Conservation (phyloP, 2,329 filamentous ascomycete genomes). For the Metarhizium humberi region DNA sequence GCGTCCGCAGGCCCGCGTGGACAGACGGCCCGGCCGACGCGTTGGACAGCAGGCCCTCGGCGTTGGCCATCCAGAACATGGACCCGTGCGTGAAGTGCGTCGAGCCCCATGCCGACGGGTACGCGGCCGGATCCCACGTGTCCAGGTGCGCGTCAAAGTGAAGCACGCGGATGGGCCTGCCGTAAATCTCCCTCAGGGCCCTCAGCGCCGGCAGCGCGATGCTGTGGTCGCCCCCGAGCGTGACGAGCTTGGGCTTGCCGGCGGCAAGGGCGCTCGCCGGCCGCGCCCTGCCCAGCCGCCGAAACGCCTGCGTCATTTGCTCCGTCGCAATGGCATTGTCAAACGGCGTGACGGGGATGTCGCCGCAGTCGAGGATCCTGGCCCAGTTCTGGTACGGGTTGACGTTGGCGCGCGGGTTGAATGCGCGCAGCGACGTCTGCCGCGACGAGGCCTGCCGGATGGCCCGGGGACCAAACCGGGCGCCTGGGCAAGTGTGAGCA, state of each 20-base stretch:
- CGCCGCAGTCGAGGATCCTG: slow-evolving; percentile 79
- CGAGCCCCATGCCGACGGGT: slow-evolving; percentile 64
- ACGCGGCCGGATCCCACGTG: slow-evolving; percentile 76
- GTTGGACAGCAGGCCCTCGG: slow-evolving; percentile 71
- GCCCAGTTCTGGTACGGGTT: slow-evolving; percentile 82
- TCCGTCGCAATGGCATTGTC: slow-evolving; percentile 73
- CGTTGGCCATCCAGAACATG: slow-evolving; percentile 84
- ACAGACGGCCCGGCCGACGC: slow-evolving; percentile 59
- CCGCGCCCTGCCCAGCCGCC: slow-evolving; percentile 47
- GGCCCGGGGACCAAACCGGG: slow-evolving; percentile 77
- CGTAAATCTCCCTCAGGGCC: slow-evolving; percentile 53
- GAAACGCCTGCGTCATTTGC: slow-evolving; percentile 78
- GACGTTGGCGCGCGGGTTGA: slow-evolving; percentile 71
- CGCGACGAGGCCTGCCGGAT: slow-evolving; percentile 77
- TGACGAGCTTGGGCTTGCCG: slow-evolving; percentile 48
- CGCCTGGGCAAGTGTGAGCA: slow-evolving; percentile 30
- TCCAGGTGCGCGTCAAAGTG: slow-evolving; percentile 74
- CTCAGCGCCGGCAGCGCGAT: slow-evolving; percentile 61
- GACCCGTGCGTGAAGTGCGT: slow-evolving; percentile 73
- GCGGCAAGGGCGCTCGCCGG: slow-evolving; percentile 24
- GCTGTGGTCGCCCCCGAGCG: slow-evolving; percentile 66
- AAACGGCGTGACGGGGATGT: slow-evolving; percentile 78
- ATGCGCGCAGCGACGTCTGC: slow-evolving; percentile 67
- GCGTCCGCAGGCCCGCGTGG: slow-evolving; percentile 74
- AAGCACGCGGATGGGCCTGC: slow-evolving; percentile 55